These are phyloP conservation scores for Fomitopsis schrenkii DNA, from an alignment of 1,284 basidiomycete species.

Conservation along the genomic window DNA sequence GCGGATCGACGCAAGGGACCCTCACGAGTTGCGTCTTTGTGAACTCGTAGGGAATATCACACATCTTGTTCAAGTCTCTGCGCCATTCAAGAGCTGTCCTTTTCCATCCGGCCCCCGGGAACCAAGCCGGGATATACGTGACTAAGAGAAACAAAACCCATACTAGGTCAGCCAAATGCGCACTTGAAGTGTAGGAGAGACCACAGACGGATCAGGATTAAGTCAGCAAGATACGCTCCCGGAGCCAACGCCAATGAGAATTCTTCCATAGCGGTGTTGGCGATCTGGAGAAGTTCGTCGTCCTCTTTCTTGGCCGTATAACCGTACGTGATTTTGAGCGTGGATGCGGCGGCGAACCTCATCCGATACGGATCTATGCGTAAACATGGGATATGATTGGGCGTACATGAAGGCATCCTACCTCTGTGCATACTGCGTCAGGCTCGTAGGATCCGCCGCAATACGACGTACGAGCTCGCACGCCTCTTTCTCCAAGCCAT, in stretches of 20 bases:
- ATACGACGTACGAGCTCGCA: slow-evolving; percentile 18
- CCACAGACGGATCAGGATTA: slow-evolving; percentile 25
- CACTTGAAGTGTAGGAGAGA: background rate
- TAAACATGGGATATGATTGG: no score
- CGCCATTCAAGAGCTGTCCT: slow-evolving; percentile 18
- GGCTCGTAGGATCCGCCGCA: slow-evolving; percentile 14
- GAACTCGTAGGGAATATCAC: slow-evolving; percentile 22
- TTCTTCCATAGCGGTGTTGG: slow-evolving; percentile 26
- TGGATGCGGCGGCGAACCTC: slow-evolving; percentile 29
- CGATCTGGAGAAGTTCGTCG: slow-evolving; percentile 28
- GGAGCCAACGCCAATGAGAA: slow-evolving; percentile 24
- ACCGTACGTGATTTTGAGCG: slow-evolving; percentile 32
- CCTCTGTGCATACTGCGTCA: slow-evolving; percentile 22
- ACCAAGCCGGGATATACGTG: slow-evolving; percentile 24
- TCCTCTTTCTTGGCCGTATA: slow-evolving; percentile 28
- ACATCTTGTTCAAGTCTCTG: slow-evolving; percentile 17
- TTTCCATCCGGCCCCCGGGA: slow-evolving; percentile 26
- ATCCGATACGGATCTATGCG: no score
- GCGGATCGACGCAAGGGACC: no score
- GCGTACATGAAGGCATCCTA: background rate
- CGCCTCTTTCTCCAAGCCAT: slow-evolving; percentile 21
- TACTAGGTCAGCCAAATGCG: background rate
- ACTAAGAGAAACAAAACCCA: slow-evolving; percentile 1
- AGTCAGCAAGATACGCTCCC: slow-evolving; percentile 29
- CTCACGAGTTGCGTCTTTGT: slow-evolving; percentile 24